Percentiles rank a stretch among this genome's conserved stretches.
These are phyloP conservation scores for Diaporthe humulicola DNA, from an alignment of 2,329 filamentous ascomycete species.

Conservation along the genomic window DNA sequence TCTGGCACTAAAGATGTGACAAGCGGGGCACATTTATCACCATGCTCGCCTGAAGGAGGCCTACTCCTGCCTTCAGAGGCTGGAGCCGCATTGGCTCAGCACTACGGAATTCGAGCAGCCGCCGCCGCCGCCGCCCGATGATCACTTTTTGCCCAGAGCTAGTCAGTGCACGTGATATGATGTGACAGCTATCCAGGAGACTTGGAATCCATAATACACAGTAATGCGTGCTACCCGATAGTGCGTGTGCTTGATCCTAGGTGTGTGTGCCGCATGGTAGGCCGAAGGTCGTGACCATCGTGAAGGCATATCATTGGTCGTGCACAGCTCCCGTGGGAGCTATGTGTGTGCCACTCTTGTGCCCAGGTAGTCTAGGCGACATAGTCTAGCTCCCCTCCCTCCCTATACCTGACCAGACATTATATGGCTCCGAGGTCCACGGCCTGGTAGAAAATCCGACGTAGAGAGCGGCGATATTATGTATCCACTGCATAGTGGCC, in stretches of 20 bases:
- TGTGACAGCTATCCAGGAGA: constrained; percentile 9
- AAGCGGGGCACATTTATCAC: constrained; percentile 12
- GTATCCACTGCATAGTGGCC: neutral
- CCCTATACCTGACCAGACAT: neutral
- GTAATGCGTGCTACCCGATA: neutral
- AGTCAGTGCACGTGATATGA: constrained; percentile 15
- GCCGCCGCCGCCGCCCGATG: constrained; percentile 1
- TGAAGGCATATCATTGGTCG: constrained; percentile 6
- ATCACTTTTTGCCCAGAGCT: neutral
- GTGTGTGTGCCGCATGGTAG: constrained; percentile 4
- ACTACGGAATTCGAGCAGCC: neutral
- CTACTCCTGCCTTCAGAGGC: neutral
- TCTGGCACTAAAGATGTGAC: neutral
- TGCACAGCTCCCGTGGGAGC: neutral
- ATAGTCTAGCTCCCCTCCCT: neutral
- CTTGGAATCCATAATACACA: neutral
- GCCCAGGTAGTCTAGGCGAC: constrained; percentile 5
- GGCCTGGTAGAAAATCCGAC: neutral
- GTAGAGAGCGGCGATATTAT: neutral
- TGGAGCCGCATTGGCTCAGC: constrained; percentile 5
- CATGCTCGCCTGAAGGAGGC: neutral
- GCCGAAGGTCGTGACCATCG: constrained; percentile 7
- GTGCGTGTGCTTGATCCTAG: constrained; percentile 4
- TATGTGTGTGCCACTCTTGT: constrained; percentile 4
- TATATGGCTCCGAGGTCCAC: constrained; percentile 1